Base-by-base conservation (phyloP, 768 basidiomycete species). In the Russula earlei region DNA sequence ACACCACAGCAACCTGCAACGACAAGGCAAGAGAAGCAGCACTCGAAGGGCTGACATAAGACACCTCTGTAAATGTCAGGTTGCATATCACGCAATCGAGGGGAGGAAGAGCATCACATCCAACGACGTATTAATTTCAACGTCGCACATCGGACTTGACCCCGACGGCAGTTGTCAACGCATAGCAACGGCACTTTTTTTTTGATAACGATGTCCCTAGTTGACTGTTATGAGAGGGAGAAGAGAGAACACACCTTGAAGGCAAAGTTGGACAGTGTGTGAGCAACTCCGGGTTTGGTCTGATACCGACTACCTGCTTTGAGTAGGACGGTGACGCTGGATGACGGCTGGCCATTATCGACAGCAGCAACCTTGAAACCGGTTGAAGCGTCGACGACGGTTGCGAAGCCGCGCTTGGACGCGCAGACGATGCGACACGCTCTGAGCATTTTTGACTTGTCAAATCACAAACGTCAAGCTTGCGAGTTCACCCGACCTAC, bases 221-320 rank as follows among this genome's bases (percentile, higher is more conserved):
- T 12, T 9, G 7, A 15, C 15, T 27, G 51, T 27, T 1, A 17
- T 1, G 10, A 6, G 25, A 7, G 8, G 17, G 4, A 31, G 2
- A 14, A 48, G 37, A 2, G 48, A 24, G 43, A 27, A 67, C 83
- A 46, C 63, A 97, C 95, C 87, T 96, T 97, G 84, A 95, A 98
- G 57, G 93, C 87, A 80, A 93, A 97, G 82, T 92, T 94, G 80
- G 96, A 96, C 71, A 97, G 79, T 59, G 83, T 85, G 75, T 95
- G 90, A 2, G 95, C 93, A 56, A 92, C 82, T 64, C 95, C 95
- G 41, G 91, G 82, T 67, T 85, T 85, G 60, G 82, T 72, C 76
- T 99, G 88, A 69, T 83, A 93, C 66, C 96, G 77, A 67, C 84
- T 84, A 52, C 95, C 95, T 54, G 91, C 95, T 71, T 93, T 95